Evolutionary conservation across 495 filamentous ascomycete species (phyloP).

Genomic region (Xylaria bambusicola): DNA sequence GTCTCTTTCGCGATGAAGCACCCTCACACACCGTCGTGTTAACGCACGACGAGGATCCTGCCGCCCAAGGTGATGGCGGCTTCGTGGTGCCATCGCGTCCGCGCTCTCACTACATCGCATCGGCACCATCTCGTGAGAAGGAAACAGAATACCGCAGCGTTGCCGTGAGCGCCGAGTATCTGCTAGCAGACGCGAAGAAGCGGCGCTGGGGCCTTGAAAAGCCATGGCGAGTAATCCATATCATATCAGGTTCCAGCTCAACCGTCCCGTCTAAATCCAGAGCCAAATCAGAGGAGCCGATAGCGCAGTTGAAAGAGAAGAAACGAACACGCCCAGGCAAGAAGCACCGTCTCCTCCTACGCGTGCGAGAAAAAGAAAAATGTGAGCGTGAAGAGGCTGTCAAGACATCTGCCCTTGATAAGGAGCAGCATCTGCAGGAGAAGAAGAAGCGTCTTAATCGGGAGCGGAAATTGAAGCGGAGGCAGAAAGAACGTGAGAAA

Average conservation of each 20-base stretch:
- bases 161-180: constrained; percentile 49
- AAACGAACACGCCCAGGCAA: constrained; percentile 53
- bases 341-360: constrained; percentile 51
- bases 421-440: constrained; percentile 52
- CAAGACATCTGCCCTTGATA: constrained; percentile 35
- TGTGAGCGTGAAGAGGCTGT: constrained; percentile 35
- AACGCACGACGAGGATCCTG: constrained; percentile 25
- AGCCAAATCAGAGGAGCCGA: constrained; percentile 2
- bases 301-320: constrained; percentile 23
- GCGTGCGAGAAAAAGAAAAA: constrained; percentile 38
- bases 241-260: constrained; percentile 23
- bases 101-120: constrained; percentile 47
- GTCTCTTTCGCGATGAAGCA: constrained; percentile 51
- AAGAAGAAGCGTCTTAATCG: constrained; percentile 57
- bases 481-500: constrained; percentile 52
- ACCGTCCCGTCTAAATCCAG: neutral
- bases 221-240: constrained; percentile 55
- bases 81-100: constrained; percentile 45
- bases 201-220: constrained; percentile 55
- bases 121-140: constrained; percentile 33
- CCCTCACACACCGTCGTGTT: constrained; percentile 40
- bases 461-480: constrained; percentile 54
- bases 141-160: constrained; percentile 35
- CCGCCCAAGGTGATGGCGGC: constrained; percentile 32
- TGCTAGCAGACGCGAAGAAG: constrained; percentile 40